A percentile compares a stretch with the other conserved stretches of the same genome.
Evolutionary conservation across 2,329 filamentous ascomycete species (phyloP).

Genomic region (Calycina marina): DNA sequence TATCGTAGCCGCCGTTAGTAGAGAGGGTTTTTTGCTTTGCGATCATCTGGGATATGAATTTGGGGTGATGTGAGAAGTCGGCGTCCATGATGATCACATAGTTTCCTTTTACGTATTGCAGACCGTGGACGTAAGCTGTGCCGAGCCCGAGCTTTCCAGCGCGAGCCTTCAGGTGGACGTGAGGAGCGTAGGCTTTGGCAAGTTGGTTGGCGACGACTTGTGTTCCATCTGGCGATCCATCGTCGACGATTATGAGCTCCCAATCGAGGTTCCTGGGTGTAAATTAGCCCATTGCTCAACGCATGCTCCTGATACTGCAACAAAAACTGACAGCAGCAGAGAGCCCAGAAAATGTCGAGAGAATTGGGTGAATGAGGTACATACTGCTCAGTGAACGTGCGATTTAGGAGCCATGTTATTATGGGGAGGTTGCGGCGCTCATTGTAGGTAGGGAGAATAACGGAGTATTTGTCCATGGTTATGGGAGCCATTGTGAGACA

Average conservation of each 20-base stretch:
- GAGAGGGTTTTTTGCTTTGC: conserved; percentile 47
- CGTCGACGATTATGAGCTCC: conserved; percentile 97
- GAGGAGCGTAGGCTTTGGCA: conserved; percentile 66
- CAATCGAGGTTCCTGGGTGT: conserved; percentile 74
- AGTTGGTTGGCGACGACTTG: conserved; percentile 84
- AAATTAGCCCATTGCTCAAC: no score
- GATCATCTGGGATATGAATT: conserved; percentile 96
- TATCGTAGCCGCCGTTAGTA: conserved; percentile 63
- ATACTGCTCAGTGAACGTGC: conserved; percentile 80
- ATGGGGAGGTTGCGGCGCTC: conserved; percentile 95
- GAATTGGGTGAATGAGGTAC: conserved; percentile 14
- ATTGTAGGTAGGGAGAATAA: conserved; percentile 90
- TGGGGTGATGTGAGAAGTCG: conserved; percentile 97
- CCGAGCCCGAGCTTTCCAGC: conserved; percentile 45
- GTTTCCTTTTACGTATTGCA: conserved; percentile 82
- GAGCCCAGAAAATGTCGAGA: not conserved
- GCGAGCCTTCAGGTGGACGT: conserved; percentile 74
- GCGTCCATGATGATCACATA: conserved; percentile 99
- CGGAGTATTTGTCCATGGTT: conserved; percentile 82
- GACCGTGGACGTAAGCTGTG: conserved; percentile 20
- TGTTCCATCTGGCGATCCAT: conserved; percentile 92
- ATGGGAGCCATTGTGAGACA: conserved; percentile 28
- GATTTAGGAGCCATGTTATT: conserved; percentile 84
- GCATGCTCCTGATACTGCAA: no score
- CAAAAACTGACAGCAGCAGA: not conserved